Percentiles rank a stretch among this genome's conserved stretches.
Evolutionary conservation across 2,329 filamentous ascomycete genomes (phyloP).

Genomic region (Leptographium galeiforme): DNA sequence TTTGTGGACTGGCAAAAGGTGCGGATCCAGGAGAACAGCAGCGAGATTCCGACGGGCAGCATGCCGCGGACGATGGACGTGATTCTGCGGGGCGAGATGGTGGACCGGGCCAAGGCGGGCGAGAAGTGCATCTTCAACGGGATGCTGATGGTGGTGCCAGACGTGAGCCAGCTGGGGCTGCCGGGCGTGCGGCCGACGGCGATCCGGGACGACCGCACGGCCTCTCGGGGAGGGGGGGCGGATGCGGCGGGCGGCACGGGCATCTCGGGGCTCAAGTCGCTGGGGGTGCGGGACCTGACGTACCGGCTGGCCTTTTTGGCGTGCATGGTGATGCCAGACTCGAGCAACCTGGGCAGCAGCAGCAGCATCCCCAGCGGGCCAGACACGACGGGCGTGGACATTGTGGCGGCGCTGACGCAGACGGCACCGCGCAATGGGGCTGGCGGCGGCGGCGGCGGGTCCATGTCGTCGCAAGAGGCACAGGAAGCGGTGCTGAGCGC

Average conservation of each 20-base stretch:
- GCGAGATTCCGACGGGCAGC: slow-evolving; percentile 93
- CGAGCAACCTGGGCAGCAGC: slow-evolving; percentile 62
- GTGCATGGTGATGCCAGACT: slow-evolving; percentile 90
- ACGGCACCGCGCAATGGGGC: slow-evolving; percentile 44
- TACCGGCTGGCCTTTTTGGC: slow-evolving; percentile 94
- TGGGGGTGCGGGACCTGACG: slow-evolving; percentile 89
- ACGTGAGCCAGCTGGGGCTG: slow-evolving; percentile 86
- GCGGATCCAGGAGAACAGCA: slow-evolving; percentile 94
- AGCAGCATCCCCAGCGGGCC: slow-evolving; percentile 29
- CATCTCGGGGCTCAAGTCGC: slow-evolving; percentile 75
- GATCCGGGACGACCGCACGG: slow-evolving; percentile 66
- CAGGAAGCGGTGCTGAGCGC: slow-evolving; percentile 80
- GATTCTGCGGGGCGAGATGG: slow-evolving; percentile 90
- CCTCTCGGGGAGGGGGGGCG: slow-evolving; percentile 59
- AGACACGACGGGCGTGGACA: slow-evolving; percentile 64
- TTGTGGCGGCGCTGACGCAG: slow-evolving; percentile 72
- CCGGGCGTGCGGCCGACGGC: slow-evolving; percentile 76
- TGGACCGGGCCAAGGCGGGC: slow-evolving; percentile 90
- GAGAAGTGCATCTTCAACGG: slow-evolving; percentile 98
- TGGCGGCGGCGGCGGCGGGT: slow-evolving; percentile 6
- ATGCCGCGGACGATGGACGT: slow-evolving; percentile 98
- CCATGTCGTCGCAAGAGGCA: slow-evolving; percentile 39
- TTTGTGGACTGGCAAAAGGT: slow-evolving; percentile 99
- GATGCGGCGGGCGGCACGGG: slow-evolving; percentile 74
- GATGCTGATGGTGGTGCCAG: slow-evolving; percentile 88